These are phyloP conservation scores for Kregervanrija pseudodelftensis DNA, from an alignment of 805 yeast genomes.

Conservation along the genomic window DNA sequence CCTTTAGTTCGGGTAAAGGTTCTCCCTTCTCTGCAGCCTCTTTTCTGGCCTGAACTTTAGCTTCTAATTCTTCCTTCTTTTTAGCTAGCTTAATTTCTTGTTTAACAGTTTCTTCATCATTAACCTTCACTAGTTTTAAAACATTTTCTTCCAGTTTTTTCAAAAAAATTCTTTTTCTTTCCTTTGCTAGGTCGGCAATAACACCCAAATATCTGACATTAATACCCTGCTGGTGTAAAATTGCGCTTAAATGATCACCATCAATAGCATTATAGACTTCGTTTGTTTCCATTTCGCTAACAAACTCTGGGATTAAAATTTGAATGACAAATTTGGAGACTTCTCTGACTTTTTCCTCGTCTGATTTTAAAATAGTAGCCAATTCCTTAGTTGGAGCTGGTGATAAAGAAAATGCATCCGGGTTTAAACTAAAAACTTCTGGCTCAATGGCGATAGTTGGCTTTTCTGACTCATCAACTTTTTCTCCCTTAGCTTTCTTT, in stretches of 20 bases:
- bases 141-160: constrained; percentile 15
- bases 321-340: constrained; percentile 57
- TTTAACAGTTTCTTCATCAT: constrained; percentile 20
- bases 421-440: constrained; percentile 57
- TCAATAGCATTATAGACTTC: constrained; percentile 61
- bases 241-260: constrained; percentile 63
- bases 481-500: constrained; percentile 16
- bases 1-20: constrained; percentile 17
- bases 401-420: constrained; percentile 61
- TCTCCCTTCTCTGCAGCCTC: constrained; percentile 14
- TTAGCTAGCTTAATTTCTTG: constrained; percentile 22
- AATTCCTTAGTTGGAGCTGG: constrained; percentile 32
- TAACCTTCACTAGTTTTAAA: constrained; percentile 27
- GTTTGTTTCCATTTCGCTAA: constrained; percentile 47
- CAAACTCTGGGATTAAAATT: constrained; percentile 54
- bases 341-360: constrained; percentile 58
- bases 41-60: constrained; percentile 14
- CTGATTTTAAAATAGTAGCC: constrained; percentile 34
- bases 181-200: constrained; percentile 32
- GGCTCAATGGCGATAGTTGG: constrained; percentile 48
- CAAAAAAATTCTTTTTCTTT: constrained; percentile 17
- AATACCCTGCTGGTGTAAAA: constrained; percentile 76
- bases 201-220: constrained; percentile 82
- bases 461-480: constrained; percentile 30
- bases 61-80: constrained; percentile 27